These are phyloP conservation scores for Chrysoporthe puriensis DNA, from an alignment of 2,329 filamentous ascomycete species.

Conservation along the genomic window DNA sequence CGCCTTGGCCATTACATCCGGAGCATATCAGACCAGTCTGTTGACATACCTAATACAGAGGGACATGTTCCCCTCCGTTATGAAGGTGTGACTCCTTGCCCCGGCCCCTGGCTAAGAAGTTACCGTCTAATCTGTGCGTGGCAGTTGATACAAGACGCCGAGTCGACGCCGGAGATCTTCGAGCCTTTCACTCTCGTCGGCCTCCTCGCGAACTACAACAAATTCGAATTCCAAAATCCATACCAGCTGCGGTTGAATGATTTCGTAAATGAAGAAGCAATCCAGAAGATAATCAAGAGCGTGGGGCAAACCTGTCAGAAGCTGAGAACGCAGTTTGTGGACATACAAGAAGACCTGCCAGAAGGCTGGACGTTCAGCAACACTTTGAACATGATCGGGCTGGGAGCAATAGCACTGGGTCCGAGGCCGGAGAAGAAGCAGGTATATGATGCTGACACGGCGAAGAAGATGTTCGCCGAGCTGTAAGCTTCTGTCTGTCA, in stretches of 20 bases:
- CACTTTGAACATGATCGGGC: slow-evolving; percentile 81
- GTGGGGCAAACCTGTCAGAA: slow-evolving; percentile 73
- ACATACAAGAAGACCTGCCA: slow-evolving; percentile 86
- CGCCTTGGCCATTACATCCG: slow-evolving; percentile 81
- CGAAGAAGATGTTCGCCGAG: slow-evolving; percentile 78
- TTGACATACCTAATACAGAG: slow-evolving; percentile 94
- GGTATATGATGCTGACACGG: slow-evolving; percentile 74
- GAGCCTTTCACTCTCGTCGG: slow-evolving; percentile 83
- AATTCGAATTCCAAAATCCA: slow-evolving; percentile 97
- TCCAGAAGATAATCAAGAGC: slow-evolving; percentile 77
- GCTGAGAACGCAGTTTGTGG: slow-evolving; percentile 76
- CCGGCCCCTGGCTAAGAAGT: neutral
- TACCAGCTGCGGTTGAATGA: slow-evolving; percentile 91
- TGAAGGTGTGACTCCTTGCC: slow-evolving; percentile 68
- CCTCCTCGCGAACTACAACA: slow-evolving; percentile 95
- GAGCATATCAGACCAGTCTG: slow-evolving; percentile 94
- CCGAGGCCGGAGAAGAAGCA: slow-evolving; percentile 63
- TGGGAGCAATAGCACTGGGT: slow-evolving; percentile 74
- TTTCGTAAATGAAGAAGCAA: slow-evolving; percentile 90
- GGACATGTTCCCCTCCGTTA: slow-evolving; percentile 90
- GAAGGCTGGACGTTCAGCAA: slow-evolving; percentile 85
- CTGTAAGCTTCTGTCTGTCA: slow-evolving; percentile 60
- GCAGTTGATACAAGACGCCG: slow-evolving; percentile 80
- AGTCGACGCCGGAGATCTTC: slow-evolving; percentile 64
- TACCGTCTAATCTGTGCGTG: slow-evolving; percentile 18